phyloP scores from a whole-genome alignment of 2,329 filamentous ascomycete genomes.

The Diaporthe longicolla region DNA sequence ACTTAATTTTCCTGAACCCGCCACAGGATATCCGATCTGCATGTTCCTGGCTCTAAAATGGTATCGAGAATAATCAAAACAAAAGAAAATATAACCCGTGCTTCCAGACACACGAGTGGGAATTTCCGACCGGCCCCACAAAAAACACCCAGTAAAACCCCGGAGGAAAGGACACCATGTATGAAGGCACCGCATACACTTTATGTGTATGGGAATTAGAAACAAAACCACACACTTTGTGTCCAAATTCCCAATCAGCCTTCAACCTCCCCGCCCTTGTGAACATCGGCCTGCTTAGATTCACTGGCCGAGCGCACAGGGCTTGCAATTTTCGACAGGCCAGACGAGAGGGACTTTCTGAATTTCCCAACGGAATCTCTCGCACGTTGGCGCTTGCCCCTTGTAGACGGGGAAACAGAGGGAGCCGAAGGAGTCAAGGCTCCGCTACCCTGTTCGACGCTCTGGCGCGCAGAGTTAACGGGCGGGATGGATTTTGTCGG shows the following conservation, averaged over 20 bases:
- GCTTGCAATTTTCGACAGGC: conserved; percentile 32
- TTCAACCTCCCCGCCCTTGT: background rate
- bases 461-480: background rate
- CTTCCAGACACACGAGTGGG: background rate
- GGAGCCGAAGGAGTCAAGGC: conserved; percentile 15
- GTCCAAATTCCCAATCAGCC: background rate
- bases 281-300: background rate
- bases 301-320: conserved; percentile 27
- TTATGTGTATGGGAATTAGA: too few relatives aligned
- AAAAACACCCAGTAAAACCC: background rate
- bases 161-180: background rate
- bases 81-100: background rate
- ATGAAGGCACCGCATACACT: too few relatives aligned
- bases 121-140: background rate
- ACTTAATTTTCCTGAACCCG: background rate
- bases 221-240: background rate
- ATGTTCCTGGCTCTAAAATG: background rate
- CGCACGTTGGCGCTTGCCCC: conserved; percentile 35
- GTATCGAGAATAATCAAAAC: background rate
- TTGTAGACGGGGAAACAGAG: conserved; percentile 16
- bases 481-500: background rate
- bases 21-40: background rate
- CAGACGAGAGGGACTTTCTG: conserved; percentile 25
- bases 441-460: conserved; percentile 12
- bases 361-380: conserved; percentile 36